Conservation (phyloP, 495 filamentous ascomycete genomes). For the Platismatia glauca region DNA sequence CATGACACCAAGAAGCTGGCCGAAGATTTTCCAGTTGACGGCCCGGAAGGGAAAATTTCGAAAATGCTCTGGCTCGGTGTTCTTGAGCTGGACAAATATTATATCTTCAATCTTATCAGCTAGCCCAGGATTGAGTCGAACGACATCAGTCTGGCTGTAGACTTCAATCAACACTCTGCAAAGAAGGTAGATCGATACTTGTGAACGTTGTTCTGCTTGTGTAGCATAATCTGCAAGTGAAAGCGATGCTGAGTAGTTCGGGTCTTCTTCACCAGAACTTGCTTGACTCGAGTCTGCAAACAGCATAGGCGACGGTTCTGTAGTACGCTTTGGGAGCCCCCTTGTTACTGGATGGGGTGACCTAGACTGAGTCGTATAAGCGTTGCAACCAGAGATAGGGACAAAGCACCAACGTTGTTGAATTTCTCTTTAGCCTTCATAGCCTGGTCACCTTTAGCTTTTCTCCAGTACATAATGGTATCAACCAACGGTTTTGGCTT, state of each 20-base stretch:
- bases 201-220: conserved; percentile 76
- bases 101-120: conserved; percentile 85
- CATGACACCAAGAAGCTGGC: conserved; percentile 87
- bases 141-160: conserved; percentile 76
- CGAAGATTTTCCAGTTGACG: conserved; percentile 91
- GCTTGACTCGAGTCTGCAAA: conserved; percentile 23
- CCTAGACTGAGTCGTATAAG: conserved; percentile 14
- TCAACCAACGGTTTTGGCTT: conserved; percentile 96
- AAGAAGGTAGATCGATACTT: conserved; percentile 87
- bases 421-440: conserved; percentile 51
- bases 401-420: conserved; percentile 44
- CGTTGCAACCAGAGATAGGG: conserved; percentile 4
- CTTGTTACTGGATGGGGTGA: conserved; percentile 6
- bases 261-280: background rate
- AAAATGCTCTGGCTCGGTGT: conserved; percentile 68
- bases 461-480: conserved; percentile 94
- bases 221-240: conserved; percentile 55
- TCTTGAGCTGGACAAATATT: conserved; percentile 84
- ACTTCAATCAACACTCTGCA: conserved; percentile 92
- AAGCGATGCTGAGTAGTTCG: conserved; percentile 23
- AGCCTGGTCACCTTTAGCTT: conserved; percentile 84
- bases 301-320: conserved; percentile 42
- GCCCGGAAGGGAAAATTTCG: conserved; percentile 68
- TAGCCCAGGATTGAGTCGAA: conserved; percentile 76
- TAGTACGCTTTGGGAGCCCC: conserved; percentile 40